A percentile compares a stretch with the other conserved stretches of the same genome.
Evolutionary conservation across 768 basidiomycete species (phyloP).

Genomic region (Cystobasidium ongulense): DNA sequence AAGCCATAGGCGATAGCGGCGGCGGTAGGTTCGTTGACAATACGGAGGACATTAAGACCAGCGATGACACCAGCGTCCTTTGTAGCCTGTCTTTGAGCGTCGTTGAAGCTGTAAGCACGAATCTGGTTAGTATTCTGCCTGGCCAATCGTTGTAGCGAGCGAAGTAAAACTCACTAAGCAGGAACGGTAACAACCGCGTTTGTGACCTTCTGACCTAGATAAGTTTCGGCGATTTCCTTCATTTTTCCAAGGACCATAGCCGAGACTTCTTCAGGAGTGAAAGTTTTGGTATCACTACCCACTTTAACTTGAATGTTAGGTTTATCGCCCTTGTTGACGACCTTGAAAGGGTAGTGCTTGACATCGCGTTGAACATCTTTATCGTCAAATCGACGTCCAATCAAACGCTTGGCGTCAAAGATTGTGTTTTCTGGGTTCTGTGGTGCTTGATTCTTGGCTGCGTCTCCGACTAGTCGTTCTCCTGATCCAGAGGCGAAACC

Average conservation of each 20-base stretch:
- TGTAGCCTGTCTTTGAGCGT: slow-evolving; percentile 97
- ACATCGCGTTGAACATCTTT: slow-evolving; percentile 69
- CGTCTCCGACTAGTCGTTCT: slow-evolving; percentile 65
- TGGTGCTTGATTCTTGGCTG: slow-evolving; percentile 87
- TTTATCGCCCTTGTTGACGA: slow-evolving; percentile 42
- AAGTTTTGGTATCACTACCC: slow-evolving; percentile 69
- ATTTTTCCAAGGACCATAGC: slow-evolving; percentile 95
- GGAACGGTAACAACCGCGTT: slow-evolving; percentile 98
- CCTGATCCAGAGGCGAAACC: slow-evolving; percentile 36
- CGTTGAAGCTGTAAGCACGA: slow-evolving; percentile 54
- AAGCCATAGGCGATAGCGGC: slow-evolving; percentile 97
- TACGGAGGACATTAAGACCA: slow-evolving; percentile 87
- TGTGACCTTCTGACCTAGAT: slow-evolving; percentile 89
- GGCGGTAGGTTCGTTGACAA: slow-evolving; percentile 96
- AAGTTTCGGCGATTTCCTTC: slow-evolving; percentile 99
- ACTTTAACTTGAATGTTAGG: slow-evolving; percentile 45
- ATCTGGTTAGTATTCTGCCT: neutral
- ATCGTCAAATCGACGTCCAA: slow-evolving; percentile 55
- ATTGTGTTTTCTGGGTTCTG: slow-evolving; percentile 85
- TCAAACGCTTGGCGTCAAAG: slow-evolving; percentile 61
- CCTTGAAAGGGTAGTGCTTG: slow-evolving; percentile 58
- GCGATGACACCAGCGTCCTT: slow-evolving; percentile 95
- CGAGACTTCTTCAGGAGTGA: slow-evolving; percentile 55
- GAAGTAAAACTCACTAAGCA: slow-evolving; percentile 57
- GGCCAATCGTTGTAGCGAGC: neutral